Evolutionary conservation across 2,329 filamentous ascomycete genomes (phyloP).

Genomic region (Venturia oleaginea): DNA sequence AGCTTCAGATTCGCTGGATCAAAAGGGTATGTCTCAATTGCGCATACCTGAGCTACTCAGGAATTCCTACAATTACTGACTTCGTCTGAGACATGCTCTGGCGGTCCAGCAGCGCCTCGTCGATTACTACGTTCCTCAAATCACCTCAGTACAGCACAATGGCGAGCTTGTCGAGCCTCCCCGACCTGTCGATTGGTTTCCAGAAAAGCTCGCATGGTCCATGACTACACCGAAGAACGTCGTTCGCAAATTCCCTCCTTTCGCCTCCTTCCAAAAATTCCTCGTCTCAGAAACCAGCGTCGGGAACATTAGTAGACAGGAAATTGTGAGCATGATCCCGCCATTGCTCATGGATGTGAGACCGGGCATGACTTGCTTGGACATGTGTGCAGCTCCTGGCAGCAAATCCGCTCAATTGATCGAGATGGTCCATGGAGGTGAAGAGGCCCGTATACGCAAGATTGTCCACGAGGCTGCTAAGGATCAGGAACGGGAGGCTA

Average conservation of each 20-base stretch:
- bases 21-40: slow-evolving; percentile 55
- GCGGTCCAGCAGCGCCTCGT: slow-evolving; percentile 83
- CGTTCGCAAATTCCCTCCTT: slow-evolving; percentile 85
- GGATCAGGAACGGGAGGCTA: slow-evolving; percentile 50
- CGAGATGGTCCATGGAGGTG: slow-evolving; percentile 86
- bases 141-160: slow-evolving; percentile 75
- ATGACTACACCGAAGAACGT: slow-evolving; percentile 98
- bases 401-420: slow-evolving; percentile 95
- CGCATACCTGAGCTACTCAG: not conserved
- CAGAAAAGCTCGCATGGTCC: slow-evolving; percentile 88
- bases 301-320: slow-evolving; percentile 94
- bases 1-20: slow-evolving; percentile 97
- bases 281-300: slow-evolving; percentile 94
- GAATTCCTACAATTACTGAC: slow-evolving; percentile 7
- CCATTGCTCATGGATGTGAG: slow-evolving; percentile 84
- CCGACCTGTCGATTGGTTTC: slow-evolving; percentile 79
- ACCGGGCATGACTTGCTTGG: slow-evolving; percentile 85
- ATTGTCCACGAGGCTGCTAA: slow-evolving; percentile 56
- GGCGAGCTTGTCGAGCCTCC: slow-evolving; percentile 75
- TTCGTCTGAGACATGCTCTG: slow-evolving; percentile 63
- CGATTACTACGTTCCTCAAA: slow-evolving; percentile 82
- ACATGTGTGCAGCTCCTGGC: slow-evolving; percentile 92
- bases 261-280: slow-evolving; percentile 94
- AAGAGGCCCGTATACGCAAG: slow-evolving; percentile 75
- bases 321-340: slow-evolving; percentile 98